Base-by-base conservation (phyloP, 2,329 filamentous ascomycete species). In the Mycosphaerella sp. region DNA sequence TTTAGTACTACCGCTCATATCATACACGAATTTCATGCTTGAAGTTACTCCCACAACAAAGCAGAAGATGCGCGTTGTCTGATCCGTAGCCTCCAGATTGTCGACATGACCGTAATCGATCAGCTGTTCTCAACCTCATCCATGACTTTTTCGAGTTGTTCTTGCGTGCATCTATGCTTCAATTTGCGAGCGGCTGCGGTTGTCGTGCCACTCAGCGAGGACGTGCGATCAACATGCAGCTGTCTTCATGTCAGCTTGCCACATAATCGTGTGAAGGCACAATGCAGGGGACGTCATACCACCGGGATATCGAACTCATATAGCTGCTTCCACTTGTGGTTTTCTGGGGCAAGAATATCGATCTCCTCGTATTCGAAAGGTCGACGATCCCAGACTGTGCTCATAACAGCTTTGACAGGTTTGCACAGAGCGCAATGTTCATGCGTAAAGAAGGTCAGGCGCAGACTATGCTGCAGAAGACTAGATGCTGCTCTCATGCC, bases 291-390 rank as follows among this genome's bases (percentile, higher is more conserved):
- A 7, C 21, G 8, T 10, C 13, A 5, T 73, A 90, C 86, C 63
- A 90, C 87, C 0, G 87, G 87, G 6, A 87, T 86, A 60, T 91
- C 87, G 66, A 89, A 87, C 52, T 89, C 86, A 65, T 91, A 91
- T 1, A 89, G 64, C 43, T 83, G 76, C 62, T 79, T 82, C 87
- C 87, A 91, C 18, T 73, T 71, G 55, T 80, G 78, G 13, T 77
- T 76, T 21, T 81, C 78, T 0, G 78, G 74, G 43, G 78, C 76
- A 70, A 86, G 80, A 43, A 90, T 80, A 64, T 89, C 77, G 54
- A 87, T 74, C 67, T 89, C 85, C 6, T 75, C 73, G 67, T 82
- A 89, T 14, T 76, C 76, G 67, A 90, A 88, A 0, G 82, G 83
- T 21, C 83, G 73, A 25, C 71, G 68, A 51, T 86, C 79, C 78